Evolutionary conservation across 2,329 filamentous ascomycete genomes (phyloP).

Genomic region (Neofusicoccum umdonicola): DNA sequence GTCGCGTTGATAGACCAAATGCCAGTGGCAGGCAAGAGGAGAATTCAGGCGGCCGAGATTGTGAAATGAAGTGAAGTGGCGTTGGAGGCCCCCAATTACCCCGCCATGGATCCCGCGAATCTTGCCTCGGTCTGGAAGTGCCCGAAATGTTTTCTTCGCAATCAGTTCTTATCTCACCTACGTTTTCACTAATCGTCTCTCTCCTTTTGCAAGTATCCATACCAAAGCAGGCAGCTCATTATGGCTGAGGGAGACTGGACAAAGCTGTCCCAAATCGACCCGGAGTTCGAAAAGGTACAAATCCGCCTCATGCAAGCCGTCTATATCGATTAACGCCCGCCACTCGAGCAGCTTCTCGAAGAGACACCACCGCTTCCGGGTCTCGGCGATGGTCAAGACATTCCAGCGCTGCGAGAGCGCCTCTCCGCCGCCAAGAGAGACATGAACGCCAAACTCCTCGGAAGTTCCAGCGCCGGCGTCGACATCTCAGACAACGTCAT

Average conservation of each 20-base stretch:
- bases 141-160: neutral
- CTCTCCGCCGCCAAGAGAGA: neutral
- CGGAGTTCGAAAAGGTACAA: neutral
- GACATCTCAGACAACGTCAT: constrained; percentile 24
- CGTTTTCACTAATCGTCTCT: neutral
- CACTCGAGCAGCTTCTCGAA: neutral
- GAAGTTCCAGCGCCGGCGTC: constrained; percentile 10
- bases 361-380: neutral
- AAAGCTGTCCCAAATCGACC: neutral
- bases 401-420: neutral
- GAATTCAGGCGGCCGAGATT: too few species aligned
- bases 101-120: neutral
- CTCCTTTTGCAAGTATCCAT: too few species aligned
- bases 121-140: neutral
- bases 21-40: too few species aligned
- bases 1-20: too few species aligned
- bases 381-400: neutral
- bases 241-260: neutral
- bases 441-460: neutral
- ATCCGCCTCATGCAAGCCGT: neutral
- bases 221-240: neutral
- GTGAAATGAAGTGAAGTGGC: neutral
- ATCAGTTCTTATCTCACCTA: neutral
- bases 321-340: neutral
- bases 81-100: neutral